These are phyloP conservation scores for Trichosanthes truncata DNA, from an alignment of 306 rosid genomes.

Conservation along the genomic window DNA sequence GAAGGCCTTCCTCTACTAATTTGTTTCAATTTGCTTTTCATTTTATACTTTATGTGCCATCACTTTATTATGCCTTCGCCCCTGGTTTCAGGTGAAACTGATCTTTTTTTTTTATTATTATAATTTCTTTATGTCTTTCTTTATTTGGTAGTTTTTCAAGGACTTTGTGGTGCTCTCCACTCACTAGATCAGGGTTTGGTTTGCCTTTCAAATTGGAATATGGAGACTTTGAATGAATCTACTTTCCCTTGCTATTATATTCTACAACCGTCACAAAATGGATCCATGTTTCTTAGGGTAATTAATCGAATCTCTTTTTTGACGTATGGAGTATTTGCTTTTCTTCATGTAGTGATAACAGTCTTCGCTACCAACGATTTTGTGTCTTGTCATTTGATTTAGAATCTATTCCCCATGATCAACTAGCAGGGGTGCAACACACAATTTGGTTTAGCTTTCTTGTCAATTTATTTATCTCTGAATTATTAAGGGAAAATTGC, in stretches of 20 bases:
- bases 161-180: conserved; percentile 16
- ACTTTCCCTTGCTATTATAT: conserved; percentile 54
- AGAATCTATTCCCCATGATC: conserved; percentile 1
- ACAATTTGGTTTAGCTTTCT: conserved; percentile 14
- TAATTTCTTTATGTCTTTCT: conserved; percentile 1
- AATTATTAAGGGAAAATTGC: conserved; percentile 23
- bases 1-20: conserved; percentile 14
- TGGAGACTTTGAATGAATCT: conserved; percentile 50
- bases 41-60: not conserved
- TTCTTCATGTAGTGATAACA: not conserved
- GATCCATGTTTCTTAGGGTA: conserved; percentile 70
- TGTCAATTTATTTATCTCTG: conserved; percentile 5
- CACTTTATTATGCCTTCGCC: conserved; percentile 1
- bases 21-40: conserved; percentile 3
- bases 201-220: conserved; percentile 25
- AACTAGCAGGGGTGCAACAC: conserved; percentile 4
- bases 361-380: not conserved
- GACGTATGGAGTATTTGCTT: not conserved
- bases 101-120: conserved; percentile 15
- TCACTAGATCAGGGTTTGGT: conserved; percentile 25
- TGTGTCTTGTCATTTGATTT: not conserved
- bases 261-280: conserved; percentile 53
- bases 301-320: conserved; percentile 14
- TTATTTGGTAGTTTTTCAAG: conserved; percentile 22
- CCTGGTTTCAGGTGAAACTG: not conserved